Evolutionary conservation across 1,284 basidiomycete species (phyloP).

Genomic region (Trametes sp.): DNA sequence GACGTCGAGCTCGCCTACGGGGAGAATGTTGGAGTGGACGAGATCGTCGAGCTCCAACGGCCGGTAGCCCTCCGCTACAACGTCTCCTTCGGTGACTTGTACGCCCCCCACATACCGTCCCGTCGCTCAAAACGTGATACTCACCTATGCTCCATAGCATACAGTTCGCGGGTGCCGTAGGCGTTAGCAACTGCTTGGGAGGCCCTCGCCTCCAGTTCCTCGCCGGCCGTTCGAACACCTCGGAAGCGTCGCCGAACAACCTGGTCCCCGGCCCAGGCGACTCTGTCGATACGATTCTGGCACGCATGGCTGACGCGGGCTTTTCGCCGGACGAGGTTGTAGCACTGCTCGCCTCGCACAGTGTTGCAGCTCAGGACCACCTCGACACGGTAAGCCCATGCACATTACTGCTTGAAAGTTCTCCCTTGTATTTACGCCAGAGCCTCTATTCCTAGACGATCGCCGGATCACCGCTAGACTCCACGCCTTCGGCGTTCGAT

Average conservation of each 20-base stretch:
- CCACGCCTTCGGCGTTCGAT: conserved; percentile 43
- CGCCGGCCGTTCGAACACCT: conserved; percentile 35
- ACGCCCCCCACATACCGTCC: conserved; percentile 7
- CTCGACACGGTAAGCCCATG: conserved; percentile 26
- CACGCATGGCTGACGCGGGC: conserved; percentile 37
- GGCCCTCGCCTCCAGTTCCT: conserved; percentile 41
- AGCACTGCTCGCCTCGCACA: conserved; percentile 40
- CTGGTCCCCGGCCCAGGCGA: conserved; percentile 41
- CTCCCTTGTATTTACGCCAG: background rate
- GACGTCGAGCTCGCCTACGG: conserved; percentile 37
- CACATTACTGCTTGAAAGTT: no score
- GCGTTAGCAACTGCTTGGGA: conserved; percentile 40
- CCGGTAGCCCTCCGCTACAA: conserved; percentile 38
- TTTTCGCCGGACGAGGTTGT: conserved; percentile 40
- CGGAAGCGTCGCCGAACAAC: conserved; percentile 35
- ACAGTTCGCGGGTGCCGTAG: conserved; percentile 42
- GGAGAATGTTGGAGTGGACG: conserved; percentile 41
- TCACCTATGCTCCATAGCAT: conserved; percentile 28
- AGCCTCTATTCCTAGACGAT: background rate
- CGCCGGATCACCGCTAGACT: conserved; percentile 36
- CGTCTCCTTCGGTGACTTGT: conserved; percentile 42
- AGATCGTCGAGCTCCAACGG: conserved; percentile 37
- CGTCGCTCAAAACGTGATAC: background rate
- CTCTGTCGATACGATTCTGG: conserved; percentile 39
- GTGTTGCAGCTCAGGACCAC: conserved; percentile 39